Evolutionary conservation across 1,284 basidiomycete species (phyloP).

Genomic region (Trichosporon sp.): DNA sequence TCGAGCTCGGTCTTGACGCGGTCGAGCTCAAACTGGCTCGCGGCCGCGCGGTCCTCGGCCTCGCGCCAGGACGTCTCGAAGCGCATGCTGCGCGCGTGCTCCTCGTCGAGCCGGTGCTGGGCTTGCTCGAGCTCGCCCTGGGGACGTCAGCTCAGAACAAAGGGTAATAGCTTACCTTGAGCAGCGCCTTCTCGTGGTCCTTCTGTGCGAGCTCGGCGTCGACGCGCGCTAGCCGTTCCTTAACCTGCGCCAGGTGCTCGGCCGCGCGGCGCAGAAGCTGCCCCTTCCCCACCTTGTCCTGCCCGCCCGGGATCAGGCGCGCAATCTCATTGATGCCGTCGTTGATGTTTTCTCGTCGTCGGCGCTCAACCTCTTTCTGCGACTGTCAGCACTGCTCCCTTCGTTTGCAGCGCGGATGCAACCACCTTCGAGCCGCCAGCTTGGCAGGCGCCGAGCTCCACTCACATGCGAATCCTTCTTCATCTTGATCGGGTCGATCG

Average conservation of each 20-base stretch:
- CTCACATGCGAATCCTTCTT: conserved; percentile 47
- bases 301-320: conserved; percentile 75
- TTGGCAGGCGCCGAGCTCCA: not conserved
- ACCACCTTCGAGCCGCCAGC: too few relatives aligned
- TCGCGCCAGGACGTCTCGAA: conserved; percentile 42
- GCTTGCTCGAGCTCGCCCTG: conserved; percentile 27
- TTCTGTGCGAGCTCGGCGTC: conserved; percentile 27
- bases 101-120: conserved; percentile 27
- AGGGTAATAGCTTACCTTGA: conserved; percentile 27
- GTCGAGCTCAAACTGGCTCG: conserved; percentile 40
- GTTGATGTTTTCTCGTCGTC: conserved; percentile 89
- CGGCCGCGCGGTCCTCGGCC: conserved; percentile 41
- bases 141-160: not conserved
- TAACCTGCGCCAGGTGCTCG: conserved; percentile 31
- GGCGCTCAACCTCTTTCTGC: conserved; percentile 94
- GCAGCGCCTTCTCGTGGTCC: conserved; percentile 27
- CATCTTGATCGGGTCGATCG: conserved; percentile 29
- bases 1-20: conserved; percentile 40
- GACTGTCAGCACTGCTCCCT: not conserved
- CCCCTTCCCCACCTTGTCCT: conserved; percentile 41
- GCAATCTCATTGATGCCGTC: conserved; percentile 91
- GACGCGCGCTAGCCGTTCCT: conserved; percentile 15
- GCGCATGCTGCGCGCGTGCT: conserved; percentile 30
- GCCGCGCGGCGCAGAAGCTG: conserved; percentile 34
- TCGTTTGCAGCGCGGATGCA: too few relatives aligned